Percentiles rank a stretch among this genome's conserved stretches.
These are phyloP conservation scores for Penicillium antarcticum DNA, from an alignment of 495 filamentous ascomycete species.

Conservation along the genomic window DNA sequence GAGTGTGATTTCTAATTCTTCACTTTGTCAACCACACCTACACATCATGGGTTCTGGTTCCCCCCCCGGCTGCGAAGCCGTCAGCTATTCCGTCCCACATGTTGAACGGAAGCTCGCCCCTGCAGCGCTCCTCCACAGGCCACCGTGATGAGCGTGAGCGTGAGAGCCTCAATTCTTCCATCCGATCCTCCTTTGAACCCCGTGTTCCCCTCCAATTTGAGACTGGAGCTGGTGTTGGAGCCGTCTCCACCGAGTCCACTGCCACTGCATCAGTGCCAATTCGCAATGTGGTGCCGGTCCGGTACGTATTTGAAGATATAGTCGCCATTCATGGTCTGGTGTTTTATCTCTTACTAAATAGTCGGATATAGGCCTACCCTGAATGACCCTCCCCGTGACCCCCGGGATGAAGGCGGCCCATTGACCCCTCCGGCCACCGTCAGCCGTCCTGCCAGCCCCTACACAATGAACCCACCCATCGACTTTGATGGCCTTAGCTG, in stretches of 20 bases:
- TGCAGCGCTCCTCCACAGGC: constrained; percentile 26
- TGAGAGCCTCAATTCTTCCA: constrained; percentile 51
- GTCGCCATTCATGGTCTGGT: not conserved
- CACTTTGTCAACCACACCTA: not conserved
- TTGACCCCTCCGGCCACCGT: constrained; percentile 43
- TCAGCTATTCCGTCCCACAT: constrained; percentile 49
- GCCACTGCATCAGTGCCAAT: constrained; percentile 11
- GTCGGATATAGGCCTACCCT: constrained; percentile 27
- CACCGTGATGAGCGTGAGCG: constrained; percentile 45
- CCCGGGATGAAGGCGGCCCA: constrained; percentile 61
- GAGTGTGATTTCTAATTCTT: not conserved
- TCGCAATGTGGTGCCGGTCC: constrained; percentile 21
- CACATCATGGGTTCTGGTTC: constrained; percentile 41
- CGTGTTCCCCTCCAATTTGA: constrained; percentile 42
- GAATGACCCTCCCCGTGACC: constrained; percentile 70
- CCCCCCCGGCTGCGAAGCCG: constrained; percentile 37
- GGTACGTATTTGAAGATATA: constrained; percentile 20
- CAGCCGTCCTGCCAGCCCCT: constrained; percentile 57
- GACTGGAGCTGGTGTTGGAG: constrained; percentile 2
- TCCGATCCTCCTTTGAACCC: constrained; percentile 45
- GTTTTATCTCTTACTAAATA: constrained; percentile 5
- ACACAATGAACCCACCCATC: constrained; percentile 60
- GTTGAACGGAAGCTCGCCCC: constrained; percentile 45
- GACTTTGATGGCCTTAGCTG: constrained; percentile 71
- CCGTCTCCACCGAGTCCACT: constrained; percentile 21